Conservation (phyloP, 2,329 filamentous ascomycete genomes). For the Fusarium goolgardi region DNA sequence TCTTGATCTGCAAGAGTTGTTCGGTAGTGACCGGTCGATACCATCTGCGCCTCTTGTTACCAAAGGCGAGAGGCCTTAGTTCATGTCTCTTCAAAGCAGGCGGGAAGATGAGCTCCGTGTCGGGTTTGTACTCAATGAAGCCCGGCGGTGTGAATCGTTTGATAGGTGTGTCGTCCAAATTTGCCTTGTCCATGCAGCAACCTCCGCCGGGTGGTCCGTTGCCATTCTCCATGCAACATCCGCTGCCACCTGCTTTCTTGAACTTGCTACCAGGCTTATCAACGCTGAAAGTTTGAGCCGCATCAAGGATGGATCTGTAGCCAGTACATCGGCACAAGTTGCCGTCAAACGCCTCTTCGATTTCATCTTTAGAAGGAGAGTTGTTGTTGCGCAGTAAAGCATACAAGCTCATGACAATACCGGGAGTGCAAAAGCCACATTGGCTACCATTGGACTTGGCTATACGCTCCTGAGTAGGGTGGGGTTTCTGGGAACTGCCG, state of each 20-base stretch:
- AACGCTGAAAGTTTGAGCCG: conserved; percentile 86
- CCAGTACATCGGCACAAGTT: conserved; percentile 97
- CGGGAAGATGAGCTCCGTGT: conserved; percentile 96
- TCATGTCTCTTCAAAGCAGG: conserved; percentile 85
- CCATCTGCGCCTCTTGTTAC: conserved; percentile 95
- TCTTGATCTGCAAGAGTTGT: conserved; percentile 93
- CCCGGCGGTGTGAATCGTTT: conserved; percentile 85
- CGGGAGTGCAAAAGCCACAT: conserved; percentile 94
- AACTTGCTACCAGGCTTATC: conserved; percentile 60
- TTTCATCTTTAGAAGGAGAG: conserved; percentile 79
- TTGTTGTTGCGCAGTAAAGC: conserved; percentile 88
- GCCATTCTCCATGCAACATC: conserved; percentile 79
- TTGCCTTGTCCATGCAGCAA: conserved; percentile 76
- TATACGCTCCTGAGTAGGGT: conserved; percentile 90
- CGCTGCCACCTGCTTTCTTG: conserved; percentile 58
- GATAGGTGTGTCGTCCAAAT: conserved; percentile 64
- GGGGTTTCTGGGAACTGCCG: conserved; percentile 85
- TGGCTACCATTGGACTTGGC: conserved; percentile 93
- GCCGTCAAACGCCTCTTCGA: conserved; percentile 97
- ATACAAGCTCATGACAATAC: conserved; percentile 98
- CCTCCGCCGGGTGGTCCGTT: conserved; percentile 56
- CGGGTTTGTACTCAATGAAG: conserved; percentile 93
- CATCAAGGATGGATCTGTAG: conserved; percentile 92
- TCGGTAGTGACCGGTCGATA: conserved; percentile 87
- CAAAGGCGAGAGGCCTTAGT: conserved; percentile 84